Conservation (phyloP, 2,329 filamentous ascomycete genomes). For the Colletotrichum cereale region DNA sequence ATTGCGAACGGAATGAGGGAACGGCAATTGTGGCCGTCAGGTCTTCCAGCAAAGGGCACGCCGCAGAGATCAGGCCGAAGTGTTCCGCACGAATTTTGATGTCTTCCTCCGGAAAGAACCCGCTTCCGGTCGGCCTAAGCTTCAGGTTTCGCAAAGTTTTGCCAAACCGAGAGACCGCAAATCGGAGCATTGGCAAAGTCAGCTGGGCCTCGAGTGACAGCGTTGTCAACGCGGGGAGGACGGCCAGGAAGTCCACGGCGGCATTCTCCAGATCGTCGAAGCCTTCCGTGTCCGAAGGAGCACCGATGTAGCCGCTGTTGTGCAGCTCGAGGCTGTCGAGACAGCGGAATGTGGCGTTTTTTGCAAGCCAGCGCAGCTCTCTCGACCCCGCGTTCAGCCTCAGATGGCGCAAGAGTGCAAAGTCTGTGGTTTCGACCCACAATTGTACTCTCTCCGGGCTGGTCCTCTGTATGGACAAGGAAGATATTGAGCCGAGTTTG, state of each 20-base stretch:
- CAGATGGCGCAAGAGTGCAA: constrained; percentile 14
- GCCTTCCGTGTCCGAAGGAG: not conserved
- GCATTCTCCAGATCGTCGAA: not conserved
- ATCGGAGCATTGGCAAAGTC: not conserved
- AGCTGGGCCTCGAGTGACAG: constrained; percentile 6
- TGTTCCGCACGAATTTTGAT: not conserved
- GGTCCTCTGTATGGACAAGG: not conserved
- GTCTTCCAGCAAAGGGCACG: constrained; percentile 2
- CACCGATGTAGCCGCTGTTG: not conserved
- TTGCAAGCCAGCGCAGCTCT: constrained; percentile 10
- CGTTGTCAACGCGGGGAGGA: not conserved
- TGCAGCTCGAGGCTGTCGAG: constrained; percentile 9
- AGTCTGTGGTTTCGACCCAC: constrained; percentile 6
- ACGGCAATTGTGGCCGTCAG: constrained; percentile 1
- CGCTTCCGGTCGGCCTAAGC: not conserved
- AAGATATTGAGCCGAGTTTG: constrained; percentile 1
- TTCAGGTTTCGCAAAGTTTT: constrained; percentile 3
- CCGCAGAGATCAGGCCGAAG: not conserved
- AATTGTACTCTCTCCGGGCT: not conserved
- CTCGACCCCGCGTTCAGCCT: not conserved
- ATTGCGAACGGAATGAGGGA: not conserved
- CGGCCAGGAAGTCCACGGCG: constrained; percentile 1
- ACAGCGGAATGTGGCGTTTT: not conserved
- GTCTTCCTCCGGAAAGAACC: not conserved
- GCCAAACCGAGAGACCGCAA: constrained; percentile 1